Base-by-base conservation (phyloP, 805 yeast genomes). In the Myxozyma melibiosi region DNA sequence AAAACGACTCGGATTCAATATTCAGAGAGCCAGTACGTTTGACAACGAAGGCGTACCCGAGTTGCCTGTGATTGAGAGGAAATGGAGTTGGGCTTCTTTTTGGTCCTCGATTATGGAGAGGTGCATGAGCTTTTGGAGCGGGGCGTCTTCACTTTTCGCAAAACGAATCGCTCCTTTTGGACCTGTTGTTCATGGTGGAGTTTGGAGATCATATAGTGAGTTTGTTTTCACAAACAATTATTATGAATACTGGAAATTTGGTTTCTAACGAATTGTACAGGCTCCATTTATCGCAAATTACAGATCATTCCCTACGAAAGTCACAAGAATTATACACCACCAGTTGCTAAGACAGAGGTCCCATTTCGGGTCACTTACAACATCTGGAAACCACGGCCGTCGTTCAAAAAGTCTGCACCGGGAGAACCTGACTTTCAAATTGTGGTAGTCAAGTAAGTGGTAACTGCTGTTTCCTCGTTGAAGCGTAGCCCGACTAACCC, bases 331-430 rank as follows among this genome's bases (percentile, higher is more conserved):
- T 20, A 41, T 20, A 8, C 11, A 16, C 24, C 31, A 3, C 34
- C 35, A 9, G 46, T 24, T 6, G 39, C 14, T 5, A 18, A 31
- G 47, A 61, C 62, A 0, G 51, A 54, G 11, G 53, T 51, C 6
- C 70, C 69, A 1, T 71, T 69, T 37, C 54, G 67, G 4, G 72
- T 86, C 2, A 74, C 80, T 0, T 90, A 76, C 65, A 78, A 86
- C 65, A 87, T 88, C 2, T 91, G 97, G 96, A 90, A 88, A 68
- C 97, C 98, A 0, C 57, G 67, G 3, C 65, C 87, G 0, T 71
- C 75, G 2, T 91, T 87, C 73, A 84, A 84, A 57, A 90, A 90
- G 65, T 83, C 82, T 33, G 65, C 68, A 22, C 95, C 96, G 0
- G 70, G 71, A 0, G 62, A 51, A n/a, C 96, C 97, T 1, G 91